A percentile compares a stretch with the other conserved stretches of the same genome.
Conservation (phyloP, 1,284 basidiomycete genomes). For the Malassezia equina region DNA sequence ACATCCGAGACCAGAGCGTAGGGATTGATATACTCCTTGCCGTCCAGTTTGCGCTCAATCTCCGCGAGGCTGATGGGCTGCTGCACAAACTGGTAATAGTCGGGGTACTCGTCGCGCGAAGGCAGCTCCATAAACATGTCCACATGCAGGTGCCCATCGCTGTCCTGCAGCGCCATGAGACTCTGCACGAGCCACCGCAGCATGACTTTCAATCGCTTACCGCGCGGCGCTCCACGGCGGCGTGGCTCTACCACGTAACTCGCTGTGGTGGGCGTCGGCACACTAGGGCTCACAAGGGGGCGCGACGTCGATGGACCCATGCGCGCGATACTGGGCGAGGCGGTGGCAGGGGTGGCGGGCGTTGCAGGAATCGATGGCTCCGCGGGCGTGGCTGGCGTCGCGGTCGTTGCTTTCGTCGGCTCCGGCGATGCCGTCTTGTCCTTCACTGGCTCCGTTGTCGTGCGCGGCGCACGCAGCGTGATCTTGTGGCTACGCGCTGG, state of each 20-base stretch:
- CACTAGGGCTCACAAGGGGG: not conserved
- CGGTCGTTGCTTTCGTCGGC: not conserved
- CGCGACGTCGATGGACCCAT: not conserved
- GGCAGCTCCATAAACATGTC: conserved; percentile 39
- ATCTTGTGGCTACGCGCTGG: conserved; percentile 4
- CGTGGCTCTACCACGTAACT: conserved; percentile 6
- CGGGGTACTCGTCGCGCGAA: conserved; percentile 28
- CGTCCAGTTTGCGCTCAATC: conserved; percentile 27
- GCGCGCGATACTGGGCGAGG: conserved; percentile 1
- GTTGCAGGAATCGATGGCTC: not conserved
- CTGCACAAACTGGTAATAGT: conserved; percentile 42
- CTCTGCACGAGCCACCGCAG: conserved; percentile 29
- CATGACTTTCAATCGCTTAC: conserved; percentile 39
- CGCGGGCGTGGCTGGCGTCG: not conserved
- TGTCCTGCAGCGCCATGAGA: conserved; percentile 21
- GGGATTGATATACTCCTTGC: conserved; percentile 35
- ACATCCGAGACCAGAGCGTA: conserved; percentile 35
- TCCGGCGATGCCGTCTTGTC: not conserved
- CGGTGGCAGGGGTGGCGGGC: not conserved
- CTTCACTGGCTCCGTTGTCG: not conserved
- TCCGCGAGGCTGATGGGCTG: conserved; percentile 33
- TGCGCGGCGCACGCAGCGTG: conserved; percentile 9
- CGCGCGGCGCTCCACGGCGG: conserved; percentile 25
- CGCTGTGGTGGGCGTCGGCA: conserved; percentile 1
- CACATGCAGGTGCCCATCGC: conserved; percentile 20